Percentiles rank a stretch among this genome's conserved stretches.
phyloP scores from a whole-genome alignment of 371 early-diverging fungal genomes.

The Actinomucor elegans region DNA sequence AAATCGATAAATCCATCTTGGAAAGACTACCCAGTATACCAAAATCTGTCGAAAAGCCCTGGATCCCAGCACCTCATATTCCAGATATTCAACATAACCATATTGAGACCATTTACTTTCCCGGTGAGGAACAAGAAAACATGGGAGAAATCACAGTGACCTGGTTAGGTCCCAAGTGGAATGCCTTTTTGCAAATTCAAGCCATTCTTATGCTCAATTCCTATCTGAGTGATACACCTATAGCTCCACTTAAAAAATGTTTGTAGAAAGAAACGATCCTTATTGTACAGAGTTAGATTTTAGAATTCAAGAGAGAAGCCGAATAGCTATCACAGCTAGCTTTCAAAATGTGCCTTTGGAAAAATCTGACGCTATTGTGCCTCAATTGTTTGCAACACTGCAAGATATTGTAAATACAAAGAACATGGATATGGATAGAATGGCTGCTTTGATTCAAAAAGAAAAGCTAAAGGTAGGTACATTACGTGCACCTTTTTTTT shows the following conservation, averaged over 20 bases:
- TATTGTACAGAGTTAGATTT: constrained; percentile 36
- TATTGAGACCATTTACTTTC: constrained; percentile 44
- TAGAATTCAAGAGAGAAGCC: constrained; percentile 16
- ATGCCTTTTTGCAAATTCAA: constrained; percentile 36
- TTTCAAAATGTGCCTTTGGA: constrained; percentile 52
- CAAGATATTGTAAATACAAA: constrained; percentile 30
- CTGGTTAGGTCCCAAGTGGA: constrained; percentile 52
- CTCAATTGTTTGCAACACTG: constrained; percentile 37
- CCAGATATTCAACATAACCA: constrained; percentile 35
- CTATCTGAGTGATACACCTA: constrained; percentile 56
- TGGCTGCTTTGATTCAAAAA: constrained; percentile 48
- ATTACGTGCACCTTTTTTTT: no score
- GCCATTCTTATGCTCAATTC: constrained; percentile 37
- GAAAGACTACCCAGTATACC: constrained; percentile 29
- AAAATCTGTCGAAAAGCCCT: constrained; percentile 8
- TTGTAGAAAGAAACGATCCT: constrained; percentile 56
- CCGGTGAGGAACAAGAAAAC: constrained; percentile 44
- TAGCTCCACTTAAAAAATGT: constrained; percentile 50
- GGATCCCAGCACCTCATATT: constrained; percentile 47
- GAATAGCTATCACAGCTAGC: constrained; percentile 28
- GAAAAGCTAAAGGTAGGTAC: constrained; percentile 49
- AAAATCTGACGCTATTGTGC: constrained; percentile 40
- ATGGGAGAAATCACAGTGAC: constrained; percentile 48
- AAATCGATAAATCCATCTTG: constrained; percentile 49
- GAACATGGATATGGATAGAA: constrained; percentile 56